These are phyloP conservation scores for Pistacia integerrima DNA, from an alignment of 345 rosid genomes.

Conservation along the genomic window DNA sequence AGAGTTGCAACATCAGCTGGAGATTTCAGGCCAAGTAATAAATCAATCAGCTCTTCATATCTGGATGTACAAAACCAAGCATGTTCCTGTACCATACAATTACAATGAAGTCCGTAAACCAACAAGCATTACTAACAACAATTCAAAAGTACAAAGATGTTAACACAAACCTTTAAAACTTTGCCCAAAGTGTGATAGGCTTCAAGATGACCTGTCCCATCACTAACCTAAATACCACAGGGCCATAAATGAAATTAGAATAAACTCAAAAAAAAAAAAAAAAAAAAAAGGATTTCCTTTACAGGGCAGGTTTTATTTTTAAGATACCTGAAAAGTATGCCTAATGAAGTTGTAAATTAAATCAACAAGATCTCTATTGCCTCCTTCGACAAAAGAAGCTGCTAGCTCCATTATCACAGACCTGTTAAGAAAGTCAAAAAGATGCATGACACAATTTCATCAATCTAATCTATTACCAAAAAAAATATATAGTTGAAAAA, in stretches of 20 bases:
- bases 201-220: conserved; percentile 55
- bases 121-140: conserved; percentile 10
- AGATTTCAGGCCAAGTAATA: conserved; percentile 60
- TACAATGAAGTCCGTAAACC: conserved; percentile 17
- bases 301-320: not conserved
- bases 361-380: conserved; percentile 64
- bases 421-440: conserved; percentile 28
- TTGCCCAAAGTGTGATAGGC: conserved; percentile 71
- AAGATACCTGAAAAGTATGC: conserved; percentile 60
- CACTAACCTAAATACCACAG: conserved; percentile 46
- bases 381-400: conserved; percentile 73
- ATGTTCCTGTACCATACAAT: conserved; percentile 63
- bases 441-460: not conserved
- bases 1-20: conserved; percentile 56
- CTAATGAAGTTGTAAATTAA: conserved; percentile 63
- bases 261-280: not conserved
- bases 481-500: not conserved
- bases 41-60: conserved; percentile 65
- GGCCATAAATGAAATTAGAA: conserved; percentile 16
- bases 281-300: not conserved
- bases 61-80: conserved; percentile 69
- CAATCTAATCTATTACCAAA: not conserved
- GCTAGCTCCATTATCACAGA: conserved; percentile 65
- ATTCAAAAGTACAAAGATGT: conserved; percentile 18
- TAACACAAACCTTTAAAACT: conserved; percentile 61